Evolutionary conservation across 2,329 filamentous ascomycete species (phyloP).

Genomic region (Scedosporium dehoogii): DNA sequence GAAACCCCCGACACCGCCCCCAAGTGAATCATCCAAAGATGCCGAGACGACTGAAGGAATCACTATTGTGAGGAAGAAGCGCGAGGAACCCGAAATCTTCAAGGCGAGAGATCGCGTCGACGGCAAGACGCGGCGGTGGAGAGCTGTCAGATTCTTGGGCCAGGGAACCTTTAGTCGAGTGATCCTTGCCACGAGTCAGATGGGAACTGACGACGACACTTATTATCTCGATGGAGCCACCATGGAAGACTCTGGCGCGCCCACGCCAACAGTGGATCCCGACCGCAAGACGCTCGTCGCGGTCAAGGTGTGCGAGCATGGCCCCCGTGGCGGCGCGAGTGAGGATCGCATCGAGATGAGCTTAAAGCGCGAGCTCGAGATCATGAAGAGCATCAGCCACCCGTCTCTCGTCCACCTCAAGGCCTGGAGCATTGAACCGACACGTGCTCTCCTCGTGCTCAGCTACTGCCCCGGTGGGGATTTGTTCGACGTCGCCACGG

Average conservation of each 20-base stretch:
- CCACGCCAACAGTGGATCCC: constrained; percentile 22
- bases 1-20: constrained; percentile 69
- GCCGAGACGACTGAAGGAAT: constrained; percentile 28
- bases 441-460: constrained; percentile 73
- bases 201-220: constrained; percentile 38
- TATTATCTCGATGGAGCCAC: constrained; percentile 17
- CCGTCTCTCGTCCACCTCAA: constrained; percentile 86
- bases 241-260: not conserved
- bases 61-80: constrained; percentile 29
- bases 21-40: constrained; percentile 58
- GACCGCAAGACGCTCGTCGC: constrained; percentile 77
- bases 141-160: constrained; percentile 69
- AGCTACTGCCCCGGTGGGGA: constrained; percentile 92
- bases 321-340: constrained; percentile 84
- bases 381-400: constrained; percentile 79
- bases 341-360: constrained; percentile 90
- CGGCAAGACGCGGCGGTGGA: constrained; percentile 65
- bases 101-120: constrained; percentile 58
- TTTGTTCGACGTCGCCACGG: constrained; percentile 82
- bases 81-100: constrained; percentile 50
- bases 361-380: constrained; percentile 87
- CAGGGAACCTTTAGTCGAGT: constrained; percentile 96
- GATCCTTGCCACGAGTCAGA: constrained; percentile 77
- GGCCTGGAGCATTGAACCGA: constrained; percentile 78
- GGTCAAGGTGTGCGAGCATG: constrained; percentile 91